A percentile compares a stretch with the other conserved stretches of the same genome.
phyloP scores from a whole-genome alignment of 805 yeast genomes.

The Kuraishia hungarica region DNA sequence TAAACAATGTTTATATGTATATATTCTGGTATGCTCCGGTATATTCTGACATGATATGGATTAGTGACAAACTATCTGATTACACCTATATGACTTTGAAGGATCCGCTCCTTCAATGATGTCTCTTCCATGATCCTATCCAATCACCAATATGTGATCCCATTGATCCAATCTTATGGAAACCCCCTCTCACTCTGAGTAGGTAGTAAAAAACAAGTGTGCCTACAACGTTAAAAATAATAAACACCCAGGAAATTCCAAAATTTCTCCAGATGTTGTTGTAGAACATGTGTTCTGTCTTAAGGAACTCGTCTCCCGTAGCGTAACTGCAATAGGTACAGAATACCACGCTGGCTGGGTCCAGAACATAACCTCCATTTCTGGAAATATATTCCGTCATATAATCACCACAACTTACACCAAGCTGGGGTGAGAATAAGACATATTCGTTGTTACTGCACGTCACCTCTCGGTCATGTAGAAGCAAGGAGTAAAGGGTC shows the following conservation, averaged over 20 bases:
- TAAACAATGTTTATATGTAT: too few species aligned
- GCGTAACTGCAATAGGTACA: slow-evolving; percentile 16
- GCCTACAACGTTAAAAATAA: slow-evolving; percentile 39
- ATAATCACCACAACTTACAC: slow-evolving; percentile 41
- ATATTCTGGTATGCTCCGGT: too few species aligned
- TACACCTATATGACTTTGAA: too few species aligned
- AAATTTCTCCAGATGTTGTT: slow-evolving; percentile 17
- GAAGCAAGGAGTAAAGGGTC: slow-evolving; percentile 31
- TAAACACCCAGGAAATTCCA: slow-evolving; percentile 26
- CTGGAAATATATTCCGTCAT: slow-evolving; percentile 23
- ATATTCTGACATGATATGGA: too few species aligned
- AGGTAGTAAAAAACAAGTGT: slow-evolving; percentile 29
- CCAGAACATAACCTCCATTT: slow-evolving; percentile 38
- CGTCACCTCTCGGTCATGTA: slow-evolving; percentile 27
- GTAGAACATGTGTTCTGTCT: slow-evolving; percentile 8
- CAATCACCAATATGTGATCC: neutral
- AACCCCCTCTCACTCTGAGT: slow-evolving; percentile 20
- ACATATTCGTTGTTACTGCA: slow-evolving; percentile 30
- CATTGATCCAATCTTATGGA: neutral
- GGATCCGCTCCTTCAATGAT: neutral
- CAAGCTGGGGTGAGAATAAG: slow-evolving; percentile 31
- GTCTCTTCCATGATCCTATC: neutral
- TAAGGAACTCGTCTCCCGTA: slow-evolving; percentile 13
- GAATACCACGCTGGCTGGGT: slow-evolving; percentile 14
- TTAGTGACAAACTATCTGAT: too few species aligned